phyloP scores from a whole-genome alignment of 331 rosid species.

The Stylosanthes scabra region DNA sequence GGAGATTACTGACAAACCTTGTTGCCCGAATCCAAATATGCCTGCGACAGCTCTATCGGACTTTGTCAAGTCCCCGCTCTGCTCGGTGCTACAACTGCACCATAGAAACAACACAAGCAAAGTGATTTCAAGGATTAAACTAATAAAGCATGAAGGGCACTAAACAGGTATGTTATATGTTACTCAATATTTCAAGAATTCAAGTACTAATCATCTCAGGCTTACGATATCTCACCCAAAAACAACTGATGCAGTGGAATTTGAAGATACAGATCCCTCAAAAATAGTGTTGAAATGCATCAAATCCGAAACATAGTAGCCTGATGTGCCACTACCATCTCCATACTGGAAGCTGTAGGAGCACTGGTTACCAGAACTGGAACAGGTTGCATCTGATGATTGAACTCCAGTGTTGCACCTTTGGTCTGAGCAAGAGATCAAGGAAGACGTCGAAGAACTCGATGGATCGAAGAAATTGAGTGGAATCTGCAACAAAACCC shows the following conservation, averaged over 20 bases:
- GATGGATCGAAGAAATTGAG: slow-evolving; percentile 73
- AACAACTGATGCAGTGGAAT: slow-evolving; percentile 77
- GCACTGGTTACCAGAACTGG: slow-evolving; percentile 76
- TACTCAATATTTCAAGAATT: slow-evolving; percentile 3
- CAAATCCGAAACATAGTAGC: slow-evolving; percentile 81
- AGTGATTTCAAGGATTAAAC: slow-evolving; percentile 42
- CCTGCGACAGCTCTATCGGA: slow-evolving; percentile 93
- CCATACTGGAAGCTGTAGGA: slow-evolving; percentile 90
- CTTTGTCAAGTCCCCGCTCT: slow-evolving; percentile 88
- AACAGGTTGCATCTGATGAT: slow-evolving; percentile 80
- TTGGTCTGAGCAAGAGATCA: slow-evolving; percentile 78
- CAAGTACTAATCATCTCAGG: slow-evolving; percentile 17
- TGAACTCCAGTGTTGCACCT: slow-evolving; percentile 71
- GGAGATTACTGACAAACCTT: slow-evolving; percentile 82
- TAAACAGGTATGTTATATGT: background rate
- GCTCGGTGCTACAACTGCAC: slow-evolving; percentile 89
- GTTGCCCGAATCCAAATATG: slow-evolving; percentile 97
- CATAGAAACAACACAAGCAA: slow-evolving; percentile 38
- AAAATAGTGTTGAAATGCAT: slow-evolving; percentile 68
- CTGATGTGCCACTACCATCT: slow-evolving; percentile 97
- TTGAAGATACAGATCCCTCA: slow-evolving; percentile 61
- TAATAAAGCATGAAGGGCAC: background rate
- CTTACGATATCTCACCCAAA: slow-evolving; percentile 75
- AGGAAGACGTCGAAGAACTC: slow-evolving; percentile 77
- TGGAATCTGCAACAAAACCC: slow-evolving; percentile 62